Evolutionary conservation across 306 rosid species (phyloP), one percentile per base, ranked within the genome.

Genomic region (Vigna trinervia): DNA sequence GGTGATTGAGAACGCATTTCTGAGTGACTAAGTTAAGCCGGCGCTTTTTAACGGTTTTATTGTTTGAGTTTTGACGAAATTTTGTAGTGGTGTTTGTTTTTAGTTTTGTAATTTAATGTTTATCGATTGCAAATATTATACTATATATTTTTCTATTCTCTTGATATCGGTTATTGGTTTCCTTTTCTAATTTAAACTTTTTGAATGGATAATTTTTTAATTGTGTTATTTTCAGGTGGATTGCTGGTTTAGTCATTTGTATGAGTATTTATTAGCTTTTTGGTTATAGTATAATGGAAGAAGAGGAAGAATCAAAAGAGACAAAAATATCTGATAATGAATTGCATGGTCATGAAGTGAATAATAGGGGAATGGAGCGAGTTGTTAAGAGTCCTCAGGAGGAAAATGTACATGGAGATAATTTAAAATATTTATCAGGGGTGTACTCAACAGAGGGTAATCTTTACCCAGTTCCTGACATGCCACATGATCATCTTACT

Each of bases 241-340:
- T 62, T 74, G 50, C 50, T 65, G 50, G 77, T 78, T 76, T 69
- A 20, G 12, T 74, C 65, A 61, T 66, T 56, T 76, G 84, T 74
- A 79, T 79, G 84, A 75, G 51, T 81, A 51, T 61, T 77, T 80
- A 62, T 73, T 79, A 67, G 71, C 19, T 67, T 65, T 62, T 46
- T 64, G 61, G 70, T 67, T 32, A 62, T 65, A 36, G 45, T 54
- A 87, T 23, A 53, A 91, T 91, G 96, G 97, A 90, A 69, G 97
- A 90, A 86, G 96, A 91, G 72, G 97, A 89, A 58, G 86, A 92
- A 69, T 73, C 80, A 19, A 86, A 83, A 80, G 89, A 82, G 77
- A 43, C 47, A 13, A 84, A 69, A 80, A 62, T 59, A 65, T 85
- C 88, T 46, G 77, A 62, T 77, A 78, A 82, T 65, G 82, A 74